A percentile compares a stretch with the other conserved stretches of the same genome.
Evolutionary conservation across 1,139 yeast genomes (phyloP).

Genomic region (Pichia sp.): DNA sequence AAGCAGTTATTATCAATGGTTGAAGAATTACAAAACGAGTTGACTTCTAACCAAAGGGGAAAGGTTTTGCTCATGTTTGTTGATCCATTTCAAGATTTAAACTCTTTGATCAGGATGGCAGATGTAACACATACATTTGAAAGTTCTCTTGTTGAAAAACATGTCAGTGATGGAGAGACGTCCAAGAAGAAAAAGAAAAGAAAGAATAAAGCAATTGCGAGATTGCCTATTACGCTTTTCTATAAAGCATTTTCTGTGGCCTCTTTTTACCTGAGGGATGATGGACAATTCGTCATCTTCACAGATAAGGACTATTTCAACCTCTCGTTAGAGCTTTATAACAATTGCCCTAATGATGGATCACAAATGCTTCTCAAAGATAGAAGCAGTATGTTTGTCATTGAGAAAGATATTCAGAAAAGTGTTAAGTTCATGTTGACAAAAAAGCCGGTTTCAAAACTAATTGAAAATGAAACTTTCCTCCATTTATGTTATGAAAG

Average conservation of each 20-base stretch:
- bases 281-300: constrained; percentile 42
- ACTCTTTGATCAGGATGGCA: constrained; percentile 46
- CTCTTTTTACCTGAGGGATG: constrained; percentile 42
- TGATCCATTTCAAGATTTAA: constrained; percentile 43
- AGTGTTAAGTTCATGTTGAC: constrained; percentile 51
- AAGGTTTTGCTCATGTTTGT: constrained; percentile 47
- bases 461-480: constrained; percentile 63
- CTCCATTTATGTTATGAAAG: constrained; percentile 83
- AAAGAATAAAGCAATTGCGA: constrained; percentile 10
- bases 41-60: constrained; percentile 34
- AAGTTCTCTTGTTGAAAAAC: constrained; percentile 32
- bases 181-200: constrained; percentile 24
- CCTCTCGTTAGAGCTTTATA: constrained; percentile 61
- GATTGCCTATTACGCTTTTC: constrained; percentile 33
- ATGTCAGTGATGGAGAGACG: constrained; percentile 27
- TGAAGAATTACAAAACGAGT: constrained; percentile 34
- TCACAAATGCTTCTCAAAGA: constrained; percentile 20
- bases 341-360: constrained; percentile 33
- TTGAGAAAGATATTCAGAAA: constrained; percentile 45
- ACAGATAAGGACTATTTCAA: constrained; percentile 47
- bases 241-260: constrained; percentile 57
- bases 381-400: constrained; percentile 37
- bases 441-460: constrained; percentile 34
- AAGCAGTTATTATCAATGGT: constrained; percentile 30
- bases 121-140: constrained; percentile 48